Percentiles rank a stretch among this genome's conserved stretches.
Evolutionary conservation across 2,329 filamentous ascomycete species (phyloP).

Genomic region (Trichoderma lentiforme): DNA sequence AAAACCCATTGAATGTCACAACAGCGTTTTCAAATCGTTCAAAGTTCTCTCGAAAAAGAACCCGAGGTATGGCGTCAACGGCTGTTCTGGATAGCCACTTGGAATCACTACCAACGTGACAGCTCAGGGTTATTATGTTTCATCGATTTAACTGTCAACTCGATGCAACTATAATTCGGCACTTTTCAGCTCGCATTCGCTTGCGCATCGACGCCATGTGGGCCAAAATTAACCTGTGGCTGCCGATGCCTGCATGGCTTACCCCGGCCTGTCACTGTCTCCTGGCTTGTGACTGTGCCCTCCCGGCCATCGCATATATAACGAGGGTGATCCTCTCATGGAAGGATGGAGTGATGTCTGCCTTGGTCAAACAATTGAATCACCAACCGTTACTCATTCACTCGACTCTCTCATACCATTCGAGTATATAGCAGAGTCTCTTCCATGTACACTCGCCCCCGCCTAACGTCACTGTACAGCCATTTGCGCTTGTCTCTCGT

Average conservation of each 20-base stretch:
- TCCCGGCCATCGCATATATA: background rate
- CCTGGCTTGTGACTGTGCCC: background rate
- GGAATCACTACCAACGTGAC: background rate
- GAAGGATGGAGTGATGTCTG: background rate
- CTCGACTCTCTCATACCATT: background rate
- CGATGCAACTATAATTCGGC: background rate
- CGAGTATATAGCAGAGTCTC: background rate
- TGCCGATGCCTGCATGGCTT: background rate
- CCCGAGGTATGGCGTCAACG: background rate
- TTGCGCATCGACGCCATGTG: constrained; percentile 9
- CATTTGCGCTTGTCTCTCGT: background rate
- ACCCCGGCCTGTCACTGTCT: background rate
- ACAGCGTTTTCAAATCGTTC: background rate
- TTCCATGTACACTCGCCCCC: background rate
- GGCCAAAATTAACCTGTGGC: background rate
- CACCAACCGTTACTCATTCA: background rate
- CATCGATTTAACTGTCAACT: background rate
- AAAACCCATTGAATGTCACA: background rate
- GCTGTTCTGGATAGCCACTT: background rate
- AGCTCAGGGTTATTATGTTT: background rate
- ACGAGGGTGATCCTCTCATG: background rate
- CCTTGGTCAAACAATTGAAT: background rate
- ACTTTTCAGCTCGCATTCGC: constrained; percentile 5
- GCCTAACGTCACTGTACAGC: background rate
- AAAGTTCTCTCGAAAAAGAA: background rate